phyloP scores from a whole-genome alignment of 2,329 filamentous ascomycete genomes.

The Fragosphaeria purpurea region DNA sequence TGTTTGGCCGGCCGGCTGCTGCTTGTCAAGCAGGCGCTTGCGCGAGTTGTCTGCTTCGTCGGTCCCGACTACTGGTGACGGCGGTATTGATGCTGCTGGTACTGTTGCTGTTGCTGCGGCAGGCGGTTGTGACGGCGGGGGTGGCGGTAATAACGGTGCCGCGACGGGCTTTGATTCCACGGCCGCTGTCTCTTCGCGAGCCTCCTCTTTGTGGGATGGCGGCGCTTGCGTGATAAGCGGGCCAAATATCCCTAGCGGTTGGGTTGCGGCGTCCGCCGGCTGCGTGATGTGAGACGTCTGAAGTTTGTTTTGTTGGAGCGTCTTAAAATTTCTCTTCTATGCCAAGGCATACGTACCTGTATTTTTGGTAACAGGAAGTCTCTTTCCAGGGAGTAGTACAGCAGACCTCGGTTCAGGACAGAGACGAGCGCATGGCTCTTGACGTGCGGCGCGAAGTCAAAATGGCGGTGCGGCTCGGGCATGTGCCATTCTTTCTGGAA shows the following conservation, averaged over 20 bases:
- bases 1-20: conserved; percentile 37
- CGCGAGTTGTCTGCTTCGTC: conserved; percentile 35
- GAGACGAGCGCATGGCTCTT: conserved; percentile 54
- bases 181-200: conserved; percentile 20
- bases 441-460: conserved; percentile 55
- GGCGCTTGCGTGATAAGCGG: conserved; percentile 39
- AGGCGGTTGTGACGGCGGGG: background rate
- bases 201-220: conserved; percentile 26
- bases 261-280: conserved; percentile 33
- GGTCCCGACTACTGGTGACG: conserved; percentile 6
- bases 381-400: conserved; percentile 50
- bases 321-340: too few species aligned
- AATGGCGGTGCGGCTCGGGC: conserved; percentile 49
- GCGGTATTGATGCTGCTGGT: conserved; percentile 5
- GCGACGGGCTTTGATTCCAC: background rate
- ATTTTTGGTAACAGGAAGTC: conserved; percentile 33
- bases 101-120: conserved; percentile 15
- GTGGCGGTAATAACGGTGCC: background rate
- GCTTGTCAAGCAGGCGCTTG: conserved; percentile 40
- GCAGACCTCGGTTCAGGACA: conserved; percentile 52
- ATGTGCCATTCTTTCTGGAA: conserved; percentile 61
- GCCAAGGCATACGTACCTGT: conserved; percentile 31
- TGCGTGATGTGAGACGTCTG: conserved; percentile 31
- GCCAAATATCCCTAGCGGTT: conserved; percentile 46
- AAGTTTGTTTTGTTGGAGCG: conserved; percentile 26